Conservation (phyloP, 2,329 filamentous ascomycete species). For the Penicillium sp. region DNA sequence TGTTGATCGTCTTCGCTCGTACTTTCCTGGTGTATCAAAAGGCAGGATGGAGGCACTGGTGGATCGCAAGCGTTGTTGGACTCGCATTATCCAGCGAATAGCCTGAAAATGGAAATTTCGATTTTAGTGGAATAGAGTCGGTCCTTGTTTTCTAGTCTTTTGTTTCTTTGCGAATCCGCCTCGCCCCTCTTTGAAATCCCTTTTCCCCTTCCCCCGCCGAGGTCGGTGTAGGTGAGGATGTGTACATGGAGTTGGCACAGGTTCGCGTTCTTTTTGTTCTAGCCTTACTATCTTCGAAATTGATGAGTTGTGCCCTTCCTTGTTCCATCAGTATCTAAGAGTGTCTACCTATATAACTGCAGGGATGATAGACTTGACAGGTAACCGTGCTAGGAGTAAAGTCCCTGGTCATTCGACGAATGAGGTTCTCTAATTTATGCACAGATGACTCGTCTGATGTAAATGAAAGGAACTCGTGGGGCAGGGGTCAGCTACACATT, state of each 20-base stretch:
- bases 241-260: conserved; percentile 21
- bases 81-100: conserved; percentile 38
- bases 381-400: background rate
- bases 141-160: conserved; percentile 23
- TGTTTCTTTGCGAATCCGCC: conserved; percentile 2
- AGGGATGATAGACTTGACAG: background rate
- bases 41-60: conserved; percentile 36
- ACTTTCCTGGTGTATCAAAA: conserved; percentile 42
- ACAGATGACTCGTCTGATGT: background rate
- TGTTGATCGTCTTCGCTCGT: conserved; percentile 36
- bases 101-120: conserved; percentile 38
- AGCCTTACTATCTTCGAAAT: conserved; percentile 21
- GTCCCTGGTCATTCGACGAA: background rate
- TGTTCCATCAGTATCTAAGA: too few species aligned
- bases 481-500: background rate
- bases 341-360: background rate
- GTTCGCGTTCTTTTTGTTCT: conserved; percentile 20
- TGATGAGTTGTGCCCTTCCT: conserved; percentile 1
- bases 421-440: background rate
- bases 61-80: conserved; percentile 37
- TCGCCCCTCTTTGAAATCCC: background rate
- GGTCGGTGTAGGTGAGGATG: conserved; percentile 15
- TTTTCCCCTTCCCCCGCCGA: conserved; percentile 1
- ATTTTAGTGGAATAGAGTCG: conserved; percentile 41
- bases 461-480: background rate